phyloP scores from a whole-genome alignment of 2,329 filamentous ascomycete genomes.

The Botrytis galanthina region DNA sequence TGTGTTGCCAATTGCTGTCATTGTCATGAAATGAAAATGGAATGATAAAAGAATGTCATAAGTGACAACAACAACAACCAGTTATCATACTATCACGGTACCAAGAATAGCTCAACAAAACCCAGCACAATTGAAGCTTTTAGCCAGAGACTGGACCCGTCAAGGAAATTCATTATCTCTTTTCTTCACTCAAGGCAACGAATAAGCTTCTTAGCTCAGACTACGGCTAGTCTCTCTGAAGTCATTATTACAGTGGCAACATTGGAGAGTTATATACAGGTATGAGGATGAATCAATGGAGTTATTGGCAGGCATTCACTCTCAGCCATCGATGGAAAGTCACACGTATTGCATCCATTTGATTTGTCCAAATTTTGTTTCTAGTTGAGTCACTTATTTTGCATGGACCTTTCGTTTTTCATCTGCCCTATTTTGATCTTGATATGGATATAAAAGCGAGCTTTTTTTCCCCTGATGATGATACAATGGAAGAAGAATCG shows the following conservation, averaged over 20 bases:
- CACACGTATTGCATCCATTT: too few relatives aligned
- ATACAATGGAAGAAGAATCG: accelerated
- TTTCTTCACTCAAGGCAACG: not conserved
- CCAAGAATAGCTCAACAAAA: too few relatives aligned
- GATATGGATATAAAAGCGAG: not conserved
- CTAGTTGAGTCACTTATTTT: accelerated
- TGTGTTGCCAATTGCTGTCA: accelerated
- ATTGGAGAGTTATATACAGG: too few relatives aligned
- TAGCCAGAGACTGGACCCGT: not conserved
- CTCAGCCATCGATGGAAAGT: too few relatives aligned
- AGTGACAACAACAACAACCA: not conserved
- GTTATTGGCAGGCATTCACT: too few relatives aligned
- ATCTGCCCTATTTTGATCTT: too few relatives aligned
- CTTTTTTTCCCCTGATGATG: not conserved
- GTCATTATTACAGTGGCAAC: not conserved
- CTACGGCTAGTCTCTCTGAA: not conserved
- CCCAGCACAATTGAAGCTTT: accelerated
- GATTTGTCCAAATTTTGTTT: too few relatives aligned
- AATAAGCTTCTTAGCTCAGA: accelerated
- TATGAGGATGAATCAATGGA: too few relatives aligned
- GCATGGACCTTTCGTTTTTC: too few relatives aligned
- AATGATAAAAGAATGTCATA: accelerated
- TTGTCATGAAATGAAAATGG: accelerated
- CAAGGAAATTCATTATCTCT: not conserved
- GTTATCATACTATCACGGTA: not conserved